Evolutionary conservation across 2,329 filamentous ascomycete species (phyloP), one percentile per base, ranked within the genome.

Genomic region (Exophiala sideris): DNA sequence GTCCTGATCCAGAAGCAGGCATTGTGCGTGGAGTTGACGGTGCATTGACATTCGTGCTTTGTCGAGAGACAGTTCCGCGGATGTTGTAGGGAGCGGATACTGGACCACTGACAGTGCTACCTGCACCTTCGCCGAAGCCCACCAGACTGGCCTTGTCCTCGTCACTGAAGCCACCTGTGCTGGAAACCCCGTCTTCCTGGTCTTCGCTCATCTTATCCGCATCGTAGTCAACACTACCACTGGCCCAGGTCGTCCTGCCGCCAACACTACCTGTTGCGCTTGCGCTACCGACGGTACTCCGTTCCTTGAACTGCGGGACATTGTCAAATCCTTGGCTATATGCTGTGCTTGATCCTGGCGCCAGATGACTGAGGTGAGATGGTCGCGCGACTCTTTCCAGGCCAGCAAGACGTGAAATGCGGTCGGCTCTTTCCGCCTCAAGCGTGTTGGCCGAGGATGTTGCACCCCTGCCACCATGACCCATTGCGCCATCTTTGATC

Each of bases 401-500:
- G n/a, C 92, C 92, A 10, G 91, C 89, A 18, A 96, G 84, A 47
- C 92, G 91, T 40, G 91, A 96, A 71, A 97, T 96, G 66, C 92
- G 91, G 72, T 96, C 91, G 59, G 90, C 91, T 63, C 91, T 89
- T 71, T 96, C 91, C 59, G 91, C 91, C 66, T 96, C 91, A 57
- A 94, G 84, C 65, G 87, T 92, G 62, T 82, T 87, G 50, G 83
- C 82, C 16, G 85, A 87, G 5, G 82, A 71, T 34, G 69, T 70
- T n/a, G 76, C 77, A 72, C 62, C 80, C 75, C 64, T 81, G 78
- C 65, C 83, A 75, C 64, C 81, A 47, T 83, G 82, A 60, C 92
- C 92, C 57, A 90, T 88, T 67, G 96, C 90, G 64, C 92, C 92
- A 69, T 97, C 92, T 73, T 96, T 96, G 79, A 96, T 96, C 48